These are phyloP conservation scores for Misopates orontium DNA, from an alignment of 257 asterid species.

Conservation along the genomic window DNA sequence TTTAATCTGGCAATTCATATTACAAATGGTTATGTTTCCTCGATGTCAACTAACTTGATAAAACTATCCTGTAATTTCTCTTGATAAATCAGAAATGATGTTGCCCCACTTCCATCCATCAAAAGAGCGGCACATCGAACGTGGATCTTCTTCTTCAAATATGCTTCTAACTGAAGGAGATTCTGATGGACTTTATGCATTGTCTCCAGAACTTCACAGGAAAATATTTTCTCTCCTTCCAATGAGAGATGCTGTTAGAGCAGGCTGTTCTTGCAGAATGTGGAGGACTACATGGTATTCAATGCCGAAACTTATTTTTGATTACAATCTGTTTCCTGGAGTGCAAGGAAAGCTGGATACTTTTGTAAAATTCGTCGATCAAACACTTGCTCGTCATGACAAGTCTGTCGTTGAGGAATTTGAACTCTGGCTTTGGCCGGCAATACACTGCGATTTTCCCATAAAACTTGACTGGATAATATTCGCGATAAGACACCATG, in stretches of 20 bases:
- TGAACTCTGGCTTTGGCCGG: slow-evolving; percentile 14
- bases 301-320: slow-evolving; percentile 1
- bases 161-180: not conserved
- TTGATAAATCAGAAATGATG: not conserved
- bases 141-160: slow-evolving; percentile 16
- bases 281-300: slow-evolving; percentile 14
- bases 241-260: slow-evolving; percentile 23
- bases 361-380: slow-evolving; percentile 12
- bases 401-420: slow-evolving; percentile 15
- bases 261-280: slow-evolving; percentile 8
- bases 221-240: slow-evolving; percentile 20
- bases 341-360: not conserved
- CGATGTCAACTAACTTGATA: too few species aligned
- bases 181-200: slow-evolving; percentile 9
- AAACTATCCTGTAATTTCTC: not conserved
- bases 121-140: not conserved
- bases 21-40: too few species aligned
- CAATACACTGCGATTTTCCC: not conserved
- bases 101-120: not conserved
- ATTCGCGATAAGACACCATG: slow-evolving; percentile 20
- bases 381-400: slow-evolving; percentile 8
- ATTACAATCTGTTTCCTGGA: slow-evolving; percentile 4
- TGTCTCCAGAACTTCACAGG: slow-evolving; percentile 17
- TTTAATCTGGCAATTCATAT: too few species aligned
- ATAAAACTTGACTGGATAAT: slow-evolving; percentile 13